Evolutionary conservation across 2,329 filamentous ascomycete genomes (phyloP).

Genomic region (Rhynchosporium agropyri): DNA sequence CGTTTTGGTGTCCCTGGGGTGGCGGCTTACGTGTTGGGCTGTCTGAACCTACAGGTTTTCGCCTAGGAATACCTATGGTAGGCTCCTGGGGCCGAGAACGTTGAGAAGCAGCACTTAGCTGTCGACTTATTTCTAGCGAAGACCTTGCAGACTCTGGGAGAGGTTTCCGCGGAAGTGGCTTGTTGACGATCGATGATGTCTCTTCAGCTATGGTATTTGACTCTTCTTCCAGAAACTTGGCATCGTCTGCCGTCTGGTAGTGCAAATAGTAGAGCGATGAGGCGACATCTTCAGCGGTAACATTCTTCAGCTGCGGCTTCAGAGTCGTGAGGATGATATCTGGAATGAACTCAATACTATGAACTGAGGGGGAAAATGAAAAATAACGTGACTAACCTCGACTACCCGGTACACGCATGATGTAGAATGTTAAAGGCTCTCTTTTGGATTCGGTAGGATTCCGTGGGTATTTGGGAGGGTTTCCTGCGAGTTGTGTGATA

Average conservation of each 20-base stretch:
- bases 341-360: constrained; percentile 23
- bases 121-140: constrained; percentile 30
- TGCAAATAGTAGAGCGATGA: constrained; percentile 92
- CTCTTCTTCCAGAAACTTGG: constrained; percentile 44
- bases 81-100: constrained; percentile 1
- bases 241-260: constrained; percentile 66
- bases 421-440: constrained; percentile 81
- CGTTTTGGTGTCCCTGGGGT: background rate
- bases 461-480: constrained; percentile 83
- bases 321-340: constrained; percentile 69
- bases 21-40: constrained; percentile 13
- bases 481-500: constrained; percentile 78
- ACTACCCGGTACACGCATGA: constrained; percentile 89
- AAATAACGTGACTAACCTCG: constrained; percentile 61
- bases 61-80: constrained; percentile 15
- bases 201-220: constrained; percentile 19
- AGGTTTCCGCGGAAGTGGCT: constrained; percentile 40
- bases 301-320: constrained; percentile 85
- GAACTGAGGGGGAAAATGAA: background rate
- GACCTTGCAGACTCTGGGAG: constrained; percentile 36
- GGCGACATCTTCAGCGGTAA: constrained; percentile 83
- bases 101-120: constrained; percentile 1
- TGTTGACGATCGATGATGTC: constrained; percentile 21
- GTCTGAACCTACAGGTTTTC: constrained; percentile 26
- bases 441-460: constrained; percentile 70